Percentiles rank a stretch among this genome's conserved stretches.
phyloP scores from a whole-genome alignment of 2,329 filamentous ascomycete species.

The Lasiodiplodia citricola region DNA sequence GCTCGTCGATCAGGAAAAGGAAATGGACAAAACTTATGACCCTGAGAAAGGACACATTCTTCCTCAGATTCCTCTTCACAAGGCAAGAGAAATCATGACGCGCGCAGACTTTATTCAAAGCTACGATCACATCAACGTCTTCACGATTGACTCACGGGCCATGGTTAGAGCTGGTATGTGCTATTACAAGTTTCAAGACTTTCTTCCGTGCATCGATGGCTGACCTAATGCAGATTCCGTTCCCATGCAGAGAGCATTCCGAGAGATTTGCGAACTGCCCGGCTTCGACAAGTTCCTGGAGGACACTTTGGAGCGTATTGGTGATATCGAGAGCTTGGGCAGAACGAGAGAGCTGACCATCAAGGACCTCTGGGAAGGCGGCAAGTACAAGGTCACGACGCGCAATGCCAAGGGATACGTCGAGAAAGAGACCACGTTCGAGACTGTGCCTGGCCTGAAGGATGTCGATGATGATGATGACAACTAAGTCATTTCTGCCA shows the following conservation, averaged over 20 bases:
- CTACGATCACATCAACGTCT: conserved; percentile 93
- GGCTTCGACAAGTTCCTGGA: conserved; percentile 85
- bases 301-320: conserved; percentile 81
- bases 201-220: neutral
- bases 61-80: conserved; percentile 65
- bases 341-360: conserved; percentile 93
- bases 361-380: conserved; percentile 88
- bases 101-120: conserved; percentile 90
- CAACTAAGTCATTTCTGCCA: neutral
- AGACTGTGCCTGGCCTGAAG: conserved; percentile 28
- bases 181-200: too few species aligned
- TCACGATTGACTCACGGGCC: conserved; percentile 87
- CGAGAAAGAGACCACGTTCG: conserved; percentile 29
- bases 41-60: conserved; percentile 72
- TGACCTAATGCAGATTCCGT: conserved; percentile 68
- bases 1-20: conserved; percentile 80
- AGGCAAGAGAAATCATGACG: conserved; percentile 79
- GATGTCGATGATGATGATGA: conserved; percentile 30
- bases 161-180: conserved; percentile 72
- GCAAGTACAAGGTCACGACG: conserved; percentile 65
- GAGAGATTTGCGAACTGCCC: conserved; percentile 75
- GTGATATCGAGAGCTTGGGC: conserved; percentile 91
- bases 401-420: conserved; percentile 36
- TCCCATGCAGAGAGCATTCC: conserved; percentile 93
- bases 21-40: conserved; percentile 68